Base-by-base conservation (phyloP, 2,329 filamentous ascomycete genomes). In the Magnaporthiopsis rhizophila region DNA sequence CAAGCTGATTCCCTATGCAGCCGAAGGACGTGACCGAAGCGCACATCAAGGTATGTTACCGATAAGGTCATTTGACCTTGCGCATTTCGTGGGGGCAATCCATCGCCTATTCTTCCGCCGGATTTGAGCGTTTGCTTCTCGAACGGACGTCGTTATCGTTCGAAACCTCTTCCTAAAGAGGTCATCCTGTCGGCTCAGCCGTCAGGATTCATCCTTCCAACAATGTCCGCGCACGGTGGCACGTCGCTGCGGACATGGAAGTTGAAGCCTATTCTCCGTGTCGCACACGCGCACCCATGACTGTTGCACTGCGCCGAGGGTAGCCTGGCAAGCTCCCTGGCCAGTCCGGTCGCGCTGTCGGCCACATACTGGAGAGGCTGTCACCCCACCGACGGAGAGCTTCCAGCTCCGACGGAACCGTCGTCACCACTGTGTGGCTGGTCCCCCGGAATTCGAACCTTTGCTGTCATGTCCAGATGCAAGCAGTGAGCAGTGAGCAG, bases 1-100 rank as follows among this genome's bases (percentile, higher is more conserved):
- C 45, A 21, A 9, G 9, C 45, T 53, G 21, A 53, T 7, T 53
- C 45, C n/a, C 45, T n/a, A 2, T 21, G 45, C 71, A 98, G 92
- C 95, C 95, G 77, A 88, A 89, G 83, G 95, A 99, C 87, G 92
- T 99, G 79, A 91, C 88, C 81, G 94, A 98, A 86, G 83, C 82
- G 82, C 91, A 96, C 88, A 96, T 99, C 83, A 98, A 99, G 95
- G 95, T 99, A 99, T 96, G 95, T 99, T 92, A 90, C 92, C 88
- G 83, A 86, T 89, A 83, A 89, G 88, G 88, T 86, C 80, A 74
- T 78, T 80, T 76, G 78, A 74, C 82, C 86, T 82, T 84, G 83
- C 86, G 87, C 86, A 83, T 88, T 87, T 84, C 80, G 84, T 89
- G 86, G 87, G 85, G 86, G 81, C 64, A 57, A 65, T 65, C 62